phyloP scores from a whole-genome alignment of 2,329 filamentous ascomycete species.

The Phyllosticta ampelicida region DNA sequence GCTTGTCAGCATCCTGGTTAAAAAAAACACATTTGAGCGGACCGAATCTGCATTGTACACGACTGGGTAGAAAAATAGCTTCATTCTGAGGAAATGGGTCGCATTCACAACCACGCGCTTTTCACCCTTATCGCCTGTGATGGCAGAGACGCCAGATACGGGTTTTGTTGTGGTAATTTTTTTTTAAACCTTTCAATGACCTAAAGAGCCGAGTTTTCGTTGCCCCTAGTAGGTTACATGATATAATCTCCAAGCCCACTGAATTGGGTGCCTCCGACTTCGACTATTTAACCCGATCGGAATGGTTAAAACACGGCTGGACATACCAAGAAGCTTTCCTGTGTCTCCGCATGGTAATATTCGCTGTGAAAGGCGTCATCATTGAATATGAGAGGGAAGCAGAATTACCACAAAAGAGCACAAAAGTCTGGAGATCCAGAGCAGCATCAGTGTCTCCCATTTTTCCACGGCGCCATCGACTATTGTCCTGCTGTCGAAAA shows the following conservation, averaged over 20 bases:
- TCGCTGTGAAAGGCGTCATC: not conserved
- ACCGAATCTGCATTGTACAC: not conserved
- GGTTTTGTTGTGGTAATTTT: not conserved
- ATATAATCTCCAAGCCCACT: not conserved
- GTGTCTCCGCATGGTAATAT: constrained; percentile 5
- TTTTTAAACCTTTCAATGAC: too few species aligned
- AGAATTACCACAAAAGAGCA: not conserved
- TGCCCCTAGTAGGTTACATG: too few species aligned
- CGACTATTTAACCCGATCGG: not conserved
- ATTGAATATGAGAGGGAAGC: not conserved
- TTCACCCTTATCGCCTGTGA: not conserved
- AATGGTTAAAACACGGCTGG: constrained; percentile 6
- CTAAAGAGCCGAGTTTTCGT: too few species aligned
- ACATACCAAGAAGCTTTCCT: constrained; percentile 9
- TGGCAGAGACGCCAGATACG: not conserved
- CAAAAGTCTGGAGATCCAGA: not conserved
- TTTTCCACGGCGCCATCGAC: not conserved
- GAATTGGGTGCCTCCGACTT: too few species aligned
- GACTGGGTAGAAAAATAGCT: not conserved
- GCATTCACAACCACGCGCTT: not conserved
- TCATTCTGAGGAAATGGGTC: not conserved
- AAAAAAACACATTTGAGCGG: not conserved
- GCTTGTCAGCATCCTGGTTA: not conserved
- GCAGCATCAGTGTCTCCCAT: not conserved
- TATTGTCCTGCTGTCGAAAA: not conserved